These are phyloP conservation scores for Juglanconis juglandina DNA, from an alignment of 2,329 filamentous ascomycete genomes.

Conservation along the genomic window DNA sequence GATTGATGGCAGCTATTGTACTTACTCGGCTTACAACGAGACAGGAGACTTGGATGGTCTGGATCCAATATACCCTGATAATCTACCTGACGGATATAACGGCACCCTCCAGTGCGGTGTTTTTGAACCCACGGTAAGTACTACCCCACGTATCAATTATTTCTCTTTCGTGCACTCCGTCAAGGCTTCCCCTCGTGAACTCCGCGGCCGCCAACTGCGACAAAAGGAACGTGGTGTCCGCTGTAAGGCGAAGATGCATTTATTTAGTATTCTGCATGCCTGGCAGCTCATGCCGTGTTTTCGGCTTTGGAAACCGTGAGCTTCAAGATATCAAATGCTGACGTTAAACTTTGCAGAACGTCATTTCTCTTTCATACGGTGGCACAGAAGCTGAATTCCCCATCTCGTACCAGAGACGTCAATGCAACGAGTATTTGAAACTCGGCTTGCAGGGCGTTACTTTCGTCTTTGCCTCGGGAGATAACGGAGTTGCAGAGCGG, in stretches of 20 bases:
- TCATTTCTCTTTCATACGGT: conserved; percentile 55
- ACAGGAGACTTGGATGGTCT: conserved; percentile 39
- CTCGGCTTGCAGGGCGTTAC: conserved; percentile 48
- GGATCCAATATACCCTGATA: conserved; percentile 48
- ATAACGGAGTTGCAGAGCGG: conserved; percentile 36
- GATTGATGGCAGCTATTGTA: conserved; percentile 50
- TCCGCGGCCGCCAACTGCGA: too few relatives aligned
- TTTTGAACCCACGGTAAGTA: conserved; percentile 39
- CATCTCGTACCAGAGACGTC: conserved; percentile 48
- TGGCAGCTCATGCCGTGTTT: too few relatives aligned
- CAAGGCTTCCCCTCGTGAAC: too few relatives aligned
- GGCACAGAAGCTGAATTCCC: conserved; percentile 52
- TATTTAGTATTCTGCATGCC: too few relatives aligned
- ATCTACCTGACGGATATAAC: conserved; percentile 42
- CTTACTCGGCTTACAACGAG: conserved; percentile 42
- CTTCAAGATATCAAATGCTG: not conserved
- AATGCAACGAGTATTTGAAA: conserved; percentile 51
- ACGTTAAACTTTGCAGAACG: conserved; percentile 32
- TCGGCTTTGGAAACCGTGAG: too few relatives aligned
- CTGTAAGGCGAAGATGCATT: too few relatives aligned
- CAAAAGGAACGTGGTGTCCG: too few relatives aligned
- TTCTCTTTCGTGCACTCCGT: too few relatives aligned
- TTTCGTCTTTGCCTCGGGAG: conserved; percentile 45
- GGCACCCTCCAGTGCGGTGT: conserved; percentile 35
- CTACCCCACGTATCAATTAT: too few relatives aligned